Conservation (phyloP, 1,139 yeast genomes). For the Yamadazyma aaseri region DNA sequence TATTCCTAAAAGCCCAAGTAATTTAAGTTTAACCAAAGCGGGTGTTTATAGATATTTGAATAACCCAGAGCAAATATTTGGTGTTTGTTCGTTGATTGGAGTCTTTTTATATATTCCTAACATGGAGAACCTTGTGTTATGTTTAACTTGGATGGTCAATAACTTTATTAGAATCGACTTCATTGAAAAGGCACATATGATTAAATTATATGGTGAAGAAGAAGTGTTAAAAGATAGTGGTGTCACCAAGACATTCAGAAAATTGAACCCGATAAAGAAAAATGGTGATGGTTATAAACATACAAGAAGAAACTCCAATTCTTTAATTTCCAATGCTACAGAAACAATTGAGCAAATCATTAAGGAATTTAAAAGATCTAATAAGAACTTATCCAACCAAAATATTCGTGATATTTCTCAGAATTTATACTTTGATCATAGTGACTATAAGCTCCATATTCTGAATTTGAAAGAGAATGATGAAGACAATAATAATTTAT, state of each 20-base stretch:
- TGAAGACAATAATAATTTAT: slow-evolving; percentile 15
- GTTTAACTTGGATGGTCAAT: slow-evolving; percentile 67
- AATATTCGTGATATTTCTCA: slow-evolving; percentile 43
- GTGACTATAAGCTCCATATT: slow-evolving; percentile 32
- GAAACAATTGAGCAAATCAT: slow-evolving; percentile 44
- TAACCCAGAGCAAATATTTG: slow-evolving; percentile 81
- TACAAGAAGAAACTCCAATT: slow-evolving; percentile 15
- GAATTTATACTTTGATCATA: slow-evolving; percentile 38
- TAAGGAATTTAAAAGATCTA: slow-evolving; percentile 36
- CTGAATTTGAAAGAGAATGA: slow-evolving; percentile 20
- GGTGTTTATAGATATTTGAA: slow-evolving; percentile 84
- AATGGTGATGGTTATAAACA: slow-evolving; percentile 19
- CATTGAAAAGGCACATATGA: slow-evolving; percentile 80
- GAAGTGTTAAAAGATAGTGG: slow-evolving; percentile 61
- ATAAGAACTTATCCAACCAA: slow-evolving; percentile 34
- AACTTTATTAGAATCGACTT: slow-evolving; percentile 68
- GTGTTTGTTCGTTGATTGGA: slow-evolving; percentile 86
- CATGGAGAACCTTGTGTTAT: slow-evolving; percentile 52
- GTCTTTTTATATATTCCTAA: slow-evolving; percentile 63
- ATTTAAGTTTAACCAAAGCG: slow-evolving; percentile 58
- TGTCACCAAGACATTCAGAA: slow-evolving; percentile 64
- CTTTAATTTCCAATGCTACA: slow-evolving; percentile 24
- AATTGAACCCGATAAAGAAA: slow-evolving; percentile 42
- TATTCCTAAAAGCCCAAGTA: slow-evolving; percentile 48
- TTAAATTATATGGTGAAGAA: slow-evolving; percentile 70